Percentiles rank a stretch among this genome's conserved stretches.
phyloP scores from a whole-genome alignment of 139 green algal genomes.

The Micractinium sp. region DNA sequence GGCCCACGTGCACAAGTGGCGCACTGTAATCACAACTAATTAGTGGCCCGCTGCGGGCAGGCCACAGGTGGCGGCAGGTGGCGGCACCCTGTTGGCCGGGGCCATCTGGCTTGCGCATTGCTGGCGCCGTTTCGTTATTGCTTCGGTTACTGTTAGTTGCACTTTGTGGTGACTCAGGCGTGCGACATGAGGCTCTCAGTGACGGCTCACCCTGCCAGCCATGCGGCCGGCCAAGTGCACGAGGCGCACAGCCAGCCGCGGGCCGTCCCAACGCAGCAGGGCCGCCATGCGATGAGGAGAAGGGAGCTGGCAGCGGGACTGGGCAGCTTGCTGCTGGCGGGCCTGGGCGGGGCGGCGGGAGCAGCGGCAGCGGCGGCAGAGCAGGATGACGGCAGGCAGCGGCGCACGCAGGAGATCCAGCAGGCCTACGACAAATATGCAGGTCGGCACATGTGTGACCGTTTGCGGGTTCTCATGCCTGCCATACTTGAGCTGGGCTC shows the following conservation, averaged over 20 bases:
- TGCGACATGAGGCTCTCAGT: no score
- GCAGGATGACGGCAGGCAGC: not conserved
- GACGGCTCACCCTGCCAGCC: no score
- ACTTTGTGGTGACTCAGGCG: no score
- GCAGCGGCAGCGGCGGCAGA: not conserved
- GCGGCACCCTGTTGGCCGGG: no score
- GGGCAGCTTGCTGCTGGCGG: not conserved
- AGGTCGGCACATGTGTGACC: not conserved
- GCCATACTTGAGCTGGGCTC: not conserved
- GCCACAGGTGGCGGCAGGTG: no score
- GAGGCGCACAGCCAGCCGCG: not conserved
- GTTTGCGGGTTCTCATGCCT: not conserved
- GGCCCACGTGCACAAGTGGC: no score
- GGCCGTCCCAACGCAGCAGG: not conserved
- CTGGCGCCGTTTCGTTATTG: no score
- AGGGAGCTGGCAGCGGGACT: not conserved
- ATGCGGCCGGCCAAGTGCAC: no score
- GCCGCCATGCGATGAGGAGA: not conserved
- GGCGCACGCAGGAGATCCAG: not conserved
- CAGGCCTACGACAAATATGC: conserved; percentile 31
- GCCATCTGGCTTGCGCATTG: no score
- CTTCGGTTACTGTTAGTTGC: no score
- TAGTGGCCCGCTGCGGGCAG: no score
- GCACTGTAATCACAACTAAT: no score
- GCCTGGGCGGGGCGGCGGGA: not conserved